Evolutionary conservation across 768 basidiomycete species (phyloP), one percentile per base, ranked within the genome.

Genomic region (Hypholoma sublateritium): DNA sequence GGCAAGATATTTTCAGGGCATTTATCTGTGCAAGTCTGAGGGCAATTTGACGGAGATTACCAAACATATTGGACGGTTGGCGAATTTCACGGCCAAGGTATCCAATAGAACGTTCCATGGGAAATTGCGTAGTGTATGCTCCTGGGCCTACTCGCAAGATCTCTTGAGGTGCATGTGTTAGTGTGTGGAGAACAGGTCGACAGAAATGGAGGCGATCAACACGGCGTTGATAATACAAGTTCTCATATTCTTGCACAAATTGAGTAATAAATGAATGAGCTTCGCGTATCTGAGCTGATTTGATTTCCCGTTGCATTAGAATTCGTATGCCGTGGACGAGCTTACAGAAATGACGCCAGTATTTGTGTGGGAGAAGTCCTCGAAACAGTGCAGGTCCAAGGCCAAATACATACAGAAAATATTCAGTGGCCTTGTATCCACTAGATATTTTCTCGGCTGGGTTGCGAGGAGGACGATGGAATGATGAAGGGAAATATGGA

Each of bases 371-470:
- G 13, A 76, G 68, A 19, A 72, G 35, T 9, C 8, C 5, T 0
- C 58, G 55, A 22, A 75, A 64, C 14, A 74, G 61, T 11, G 61
- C 72, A 8, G 72, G 75, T 9, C 68, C 70, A 25, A 73, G 67
- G 0, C 72, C 70, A 60, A 60, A 75, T 13, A 77, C 11, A 52
- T 75, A 76, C 0, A 61, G 44, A 3, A 63, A 56, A 35, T 51
- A 79, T 52, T 79, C 75, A 25, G 62, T 64, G 1, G 74, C 73
- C 44, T 77, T 77, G 58, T 76, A 79, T 0, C 75, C 73, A 55
- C 71, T 74, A 4, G 57, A 61, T 6, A 77, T 69, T 37, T 74
- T 54, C 14, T 52, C 65, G 1, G 67, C 69, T 12, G 65, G 68
- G 60, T 70, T 70, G 16, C 62, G 67, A 32, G 70, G 70, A 19